Evolutionary conservation across 1,284 basidiomycete species (phyloP).

Genomic region (Pseudomicrostroma phylloplanum): DNA sequence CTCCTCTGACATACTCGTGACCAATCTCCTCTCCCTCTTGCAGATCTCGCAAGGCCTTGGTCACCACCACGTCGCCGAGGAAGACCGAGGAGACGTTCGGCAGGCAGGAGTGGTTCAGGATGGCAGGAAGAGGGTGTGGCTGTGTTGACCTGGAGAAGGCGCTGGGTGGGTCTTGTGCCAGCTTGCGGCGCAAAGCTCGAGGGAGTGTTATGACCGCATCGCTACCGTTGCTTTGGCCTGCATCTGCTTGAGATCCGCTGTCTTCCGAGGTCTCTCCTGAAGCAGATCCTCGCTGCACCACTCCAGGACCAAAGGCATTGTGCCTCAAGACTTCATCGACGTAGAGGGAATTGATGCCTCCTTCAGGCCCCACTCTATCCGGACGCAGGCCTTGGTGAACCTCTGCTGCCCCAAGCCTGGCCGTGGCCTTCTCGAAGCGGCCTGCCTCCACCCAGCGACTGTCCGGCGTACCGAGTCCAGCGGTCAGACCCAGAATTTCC

Average conservation of each 20-base stretch:
- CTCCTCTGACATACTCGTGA: conserved; percentile 48
- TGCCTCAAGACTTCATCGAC: conserved; percentile 48
- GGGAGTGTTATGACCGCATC: neutral
- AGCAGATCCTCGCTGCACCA: conserved; percentile 11
- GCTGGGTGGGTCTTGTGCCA: conserved; percentile 4
- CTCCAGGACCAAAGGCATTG: conserved; percentile 48
- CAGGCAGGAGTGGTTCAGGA: conserved; percentile 47
- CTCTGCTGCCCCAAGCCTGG: neutral
- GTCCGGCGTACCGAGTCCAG: conserved; percentile 32
- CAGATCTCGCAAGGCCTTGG: conserved; percentile 40
- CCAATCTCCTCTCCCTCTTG: conserved; percentile 42
- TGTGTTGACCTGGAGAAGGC: conserved; percentile 38
- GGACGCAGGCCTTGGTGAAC: neutral
- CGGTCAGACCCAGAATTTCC: conserved; percentile 45
- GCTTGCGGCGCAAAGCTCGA: neutral
- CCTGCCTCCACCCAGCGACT: neutral
- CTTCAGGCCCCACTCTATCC: neutral
- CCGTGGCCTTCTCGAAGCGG: neutral
- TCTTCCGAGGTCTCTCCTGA: neutral
- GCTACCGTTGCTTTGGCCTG: too few relatives aligned
- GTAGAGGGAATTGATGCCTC: conserved; percentile 34
- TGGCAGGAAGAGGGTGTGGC: conserved; percentile 48
- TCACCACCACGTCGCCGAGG: conserved; percentile 45
- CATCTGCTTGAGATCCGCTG: neutral
- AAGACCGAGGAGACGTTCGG: conserved; percentile 49